phyloP scores from a whole-genome alignment of 73 alveolate genomes.

The Symbiodinium pilosum region DNA sequence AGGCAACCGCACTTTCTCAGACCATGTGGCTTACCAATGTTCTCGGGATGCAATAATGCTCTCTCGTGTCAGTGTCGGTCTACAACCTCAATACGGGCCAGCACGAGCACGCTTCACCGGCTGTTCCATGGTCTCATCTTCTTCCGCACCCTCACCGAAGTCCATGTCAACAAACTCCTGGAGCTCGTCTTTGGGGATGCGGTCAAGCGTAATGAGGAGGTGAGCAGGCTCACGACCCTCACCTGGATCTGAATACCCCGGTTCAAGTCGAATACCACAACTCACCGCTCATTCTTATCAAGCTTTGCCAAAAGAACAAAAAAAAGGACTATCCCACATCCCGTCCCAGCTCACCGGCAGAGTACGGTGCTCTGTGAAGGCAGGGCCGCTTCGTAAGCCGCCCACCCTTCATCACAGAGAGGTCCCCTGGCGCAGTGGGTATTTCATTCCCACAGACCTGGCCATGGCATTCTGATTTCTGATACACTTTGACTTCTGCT shows the following conservation, averaged over 20 bases:
- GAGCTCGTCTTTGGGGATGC: conserved; percentile 58
- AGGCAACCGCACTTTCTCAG: no score
- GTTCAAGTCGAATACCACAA: no score
- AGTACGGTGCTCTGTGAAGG: conserved; percentile 78
- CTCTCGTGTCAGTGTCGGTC: no score
- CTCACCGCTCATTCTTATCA: no score
- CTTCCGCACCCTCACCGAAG: neutral
- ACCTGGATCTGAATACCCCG: no score
- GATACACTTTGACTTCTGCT: neutral
- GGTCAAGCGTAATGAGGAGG: conserved; percentile 54
- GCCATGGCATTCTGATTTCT: no score
- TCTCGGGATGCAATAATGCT: no score
- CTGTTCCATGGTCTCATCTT: neutral
- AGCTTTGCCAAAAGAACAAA: no score
- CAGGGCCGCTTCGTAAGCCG: conserved; percentile 23
- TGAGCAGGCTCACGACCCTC: neutral
- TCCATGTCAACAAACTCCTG: conserved; percentile 72
- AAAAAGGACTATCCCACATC: no score
- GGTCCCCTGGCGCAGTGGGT: conserved; percentile 23
- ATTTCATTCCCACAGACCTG: neutral
- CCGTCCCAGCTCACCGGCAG: conserved; percentile 61
- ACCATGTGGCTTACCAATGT: no score
- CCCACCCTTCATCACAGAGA: conserved; percentile 71
- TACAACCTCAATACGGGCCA: no score
- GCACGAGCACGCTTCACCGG: no score